A percentile compares a stretch with the other conserved stretches of the same genome.
These are phyloP conservation scores for Grosmannia penicillata DNA, from an alignment of 2,329 filamentous ascomycete genomes.

Conservation along the genomic window DNA sequence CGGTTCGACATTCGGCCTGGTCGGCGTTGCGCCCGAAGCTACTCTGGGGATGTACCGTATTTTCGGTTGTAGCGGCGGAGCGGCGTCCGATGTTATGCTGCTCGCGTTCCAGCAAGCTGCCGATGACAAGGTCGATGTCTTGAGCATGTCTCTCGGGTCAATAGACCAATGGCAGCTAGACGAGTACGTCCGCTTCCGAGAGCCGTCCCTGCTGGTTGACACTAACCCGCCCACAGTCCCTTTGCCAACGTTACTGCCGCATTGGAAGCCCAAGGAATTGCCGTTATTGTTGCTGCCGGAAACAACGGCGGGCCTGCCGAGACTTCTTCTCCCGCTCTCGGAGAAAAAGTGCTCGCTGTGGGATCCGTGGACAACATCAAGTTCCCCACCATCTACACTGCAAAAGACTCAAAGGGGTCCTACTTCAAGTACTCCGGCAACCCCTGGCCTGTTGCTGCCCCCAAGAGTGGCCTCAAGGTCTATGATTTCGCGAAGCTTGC, in stretches of 20 bases:
- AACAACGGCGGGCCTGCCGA: slow-evolving; percentile 30
- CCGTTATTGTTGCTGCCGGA: slow-evolving; percentile 35
- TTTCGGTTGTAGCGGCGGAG: slow-evolving; percentile 37
- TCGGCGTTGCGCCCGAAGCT: slow-evolving; percentile 41
- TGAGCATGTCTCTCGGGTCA: slow-evolving; percentile 38
- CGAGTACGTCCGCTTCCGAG: background rate
- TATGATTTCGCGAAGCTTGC: background rate
- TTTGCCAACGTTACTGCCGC: background rate
- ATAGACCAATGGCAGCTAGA: background rate
- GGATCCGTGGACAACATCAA: slow-evolving; percentile 33
- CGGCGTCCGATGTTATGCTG: slow-evolving; percentile 42
- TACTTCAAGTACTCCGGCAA: background rate
- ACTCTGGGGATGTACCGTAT: slow-evolving; percentile 41
- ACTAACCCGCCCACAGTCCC: background rate
- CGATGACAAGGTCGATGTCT: slow-evolving; percentile 43
- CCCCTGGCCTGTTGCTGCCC: background rate
- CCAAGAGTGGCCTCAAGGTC: background rate
- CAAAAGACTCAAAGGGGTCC: background rate
- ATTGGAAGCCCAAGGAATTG: background rate
- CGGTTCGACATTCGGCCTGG: slow-evolving; percentile 25
- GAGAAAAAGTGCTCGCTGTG: slow-evolving; percentile 30
- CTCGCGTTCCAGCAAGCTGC: slow-evolving; percentile 44
- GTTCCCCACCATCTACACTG: background rate
- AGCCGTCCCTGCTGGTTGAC: background rate
- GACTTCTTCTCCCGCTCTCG: slow-evolving; percentile 33